phyloP scores from a whole-genome alignment of 305 asterid species.

The Fraxinus angustifolia region DNA sequence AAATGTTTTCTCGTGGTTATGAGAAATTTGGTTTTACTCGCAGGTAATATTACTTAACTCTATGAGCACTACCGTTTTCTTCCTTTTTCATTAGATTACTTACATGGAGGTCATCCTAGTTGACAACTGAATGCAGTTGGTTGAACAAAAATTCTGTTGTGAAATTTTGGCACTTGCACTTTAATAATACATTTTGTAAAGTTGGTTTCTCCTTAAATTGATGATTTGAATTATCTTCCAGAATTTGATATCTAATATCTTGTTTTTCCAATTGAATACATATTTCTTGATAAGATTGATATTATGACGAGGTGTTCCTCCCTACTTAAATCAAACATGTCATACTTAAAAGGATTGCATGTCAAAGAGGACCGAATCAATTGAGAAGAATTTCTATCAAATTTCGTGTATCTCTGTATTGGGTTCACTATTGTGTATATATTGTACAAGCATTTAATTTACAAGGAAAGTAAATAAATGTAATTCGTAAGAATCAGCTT shows the following conservation, averaged over 20 bases:
- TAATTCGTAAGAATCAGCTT: too few relatives aligned
- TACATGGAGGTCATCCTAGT: constrained; percentile 18
- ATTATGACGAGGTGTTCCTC: constrained; percentile 12
- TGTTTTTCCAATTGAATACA: not conserved
- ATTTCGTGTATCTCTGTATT: too few relatives aligned
- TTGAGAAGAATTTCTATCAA: too few relatives aligned
- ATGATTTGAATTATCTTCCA: constrained; percentile 11
- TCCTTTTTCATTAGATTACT: not conserved
- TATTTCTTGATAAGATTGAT: constrained; percentile 1
- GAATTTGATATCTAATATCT: constrained; percentile 1
- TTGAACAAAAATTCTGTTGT: not conserved
- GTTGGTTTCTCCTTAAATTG: not conserved
- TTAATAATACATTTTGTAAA: not conserved
- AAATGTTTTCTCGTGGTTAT: constrained; percentile 89
- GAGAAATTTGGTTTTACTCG: constrained; percentile 91
- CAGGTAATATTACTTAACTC: constrained; percentile 48
- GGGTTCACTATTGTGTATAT: too few relatives aligned
- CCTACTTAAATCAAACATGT: constrained; percentile 13
- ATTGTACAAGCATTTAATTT: too few relatives aligned
- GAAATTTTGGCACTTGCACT: not conserved
- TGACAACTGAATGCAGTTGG: constrained; percentile 11
- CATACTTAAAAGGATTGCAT: not conserved
- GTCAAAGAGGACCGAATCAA: too few relatives aligned
- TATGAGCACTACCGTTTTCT: constrained; percentile 19
- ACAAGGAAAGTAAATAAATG: too few relatives aligned